These are phyloP conservation scores for Albizia julibrissin DNA, from an alignment of 306 rosid genomes.

Conservation along the genomic window DNA sequence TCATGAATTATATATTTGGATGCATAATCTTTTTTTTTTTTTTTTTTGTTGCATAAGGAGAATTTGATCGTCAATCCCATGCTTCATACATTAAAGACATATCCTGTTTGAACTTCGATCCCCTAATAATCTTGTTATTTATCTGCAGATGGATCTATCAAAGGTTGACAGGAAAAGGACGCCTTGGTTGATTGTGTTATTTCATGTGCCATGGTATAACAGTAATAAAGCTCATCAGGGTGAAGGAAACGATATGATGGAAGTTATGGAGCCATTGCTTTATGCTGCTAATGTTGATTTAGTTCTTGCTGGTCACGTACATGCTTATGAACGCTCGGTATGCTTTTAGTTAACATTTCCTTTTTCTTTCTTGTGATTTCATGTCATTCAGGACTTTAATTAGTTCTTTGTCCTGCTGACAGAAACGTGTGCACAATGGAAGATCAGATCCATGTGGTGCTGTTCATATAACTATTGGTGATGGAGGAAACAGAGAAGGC, in stretches of 20 bases:
- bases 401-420: constrained; percentile 21
- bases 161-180: constrained; percentile 79
- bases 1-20: constrained; percentile 6
- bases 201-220: constrained; percentile 95
- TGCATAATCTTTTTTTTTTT: neutral
- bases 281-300: constrained; percentile 77
- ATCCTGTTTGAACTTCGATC: neutral
- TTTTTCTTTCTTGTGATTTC: neutral
- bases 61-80: neutral
- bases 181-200: constrained; percentile 79
- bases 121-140: constrained; percentile 28
- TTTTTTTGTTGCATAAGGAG: neutral
- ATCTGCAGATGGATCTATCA: constrained; percentile 62
- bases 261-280: constrained; percentile 77
- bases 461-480: constrained; percentile 88
- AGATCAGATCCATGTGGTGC: constrained; percentile 74
- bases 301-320: constrained; percentile 84
- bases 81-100: neutral
- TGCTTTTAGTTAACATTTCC: neutral
- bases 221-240: constrained; percentile 88
- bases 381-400: constrained; percentile 9
- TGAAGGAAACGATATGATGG: constrained; percentile 83
- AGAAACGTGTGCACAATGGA: constrained; percentile 77
- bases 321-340: constrained; percentile 94
- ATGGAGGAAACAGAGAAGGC: constrained; percentile 94